These are phyloP conservation scores for sorghum (Sorghum bicolor) DNA, from an alignment of 176 grass and related monocot genomes.

Conservation along the genomic window Sorghum_bicolor_NCBIv3 NC_012877.2:58967501-58968000, in stretches of 20 bases:
- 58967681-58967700: slow-evolving; percentile 31
- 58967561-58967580: slow-evolving; percentile 37
- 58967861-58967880: not conserved
- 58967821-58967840: not conserved
- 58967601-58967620: slow-evolving; percentile 34
- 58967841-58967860: not conserved
- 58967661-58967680: slow-evolving; percentile 74
- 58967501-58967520: not conserved
- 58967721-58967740: not conserved
- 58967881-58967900: not conserved
- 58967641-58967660: slow-evolving; percentile 79
- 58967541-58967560: slow-evolving; percentile 24
- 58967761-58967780: not conserved
- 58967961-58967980: not conserved
- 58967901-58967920: not conserved
- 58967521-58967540: not conserved
- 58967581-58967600: slow-evolving; percentile 37
- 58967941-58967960: not conserved
- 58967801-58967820: not conserved
- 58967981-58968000: not conserved
- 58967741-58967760: not conserved
- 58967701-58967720: not conserved
- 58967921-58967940: not conserved
- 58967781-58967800: not conserved
- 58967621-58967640: slow-evolving; percentile 63